Conservation (phyloP, 176 grass and related monocot genomes). For the Juncus effusus region DNA sequence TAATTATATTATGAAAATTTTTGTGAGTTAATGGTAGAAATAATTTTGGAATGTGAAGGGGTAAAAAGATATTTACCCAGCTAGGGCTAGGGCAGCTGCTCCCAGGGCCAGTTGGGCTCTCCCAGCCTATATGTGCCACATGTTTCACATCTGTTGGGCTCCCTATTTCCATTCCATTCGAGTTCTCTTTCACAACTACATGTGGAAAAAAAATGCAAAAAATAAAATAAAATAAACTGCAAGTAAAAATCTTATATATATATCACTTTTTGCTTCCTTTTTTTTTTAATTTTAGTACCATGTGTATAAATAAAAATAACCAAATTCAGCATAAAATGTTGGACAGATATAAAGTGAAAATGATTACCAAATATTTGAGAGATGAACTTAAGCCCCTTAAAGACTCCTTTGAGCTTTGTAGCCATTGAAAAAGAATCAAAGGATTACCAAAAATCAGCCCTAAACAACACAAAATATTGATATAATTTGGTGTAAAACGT, state of each 20-base stretch:
- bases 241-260: too few relatives aligned
- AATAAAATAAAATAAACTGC: background rate
- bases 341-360: background rate
- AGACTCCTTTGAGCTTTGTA: slow-evolving; percentile 67
- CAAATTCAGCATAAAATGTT: background rate
- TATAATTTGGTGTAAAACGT: background rate
- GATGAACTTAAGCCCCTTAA: slow-evolving; percentile 70
- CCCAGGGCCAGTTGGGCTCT: slow-evolving; percentile 14
- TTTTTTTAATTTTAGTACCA: background rate
- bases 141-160: slow-evolving; percentile 67
- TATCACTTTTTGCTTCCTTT: background rate
- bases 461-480: slow-evolving; percentile 1
- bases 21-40: too few relatives aligned
- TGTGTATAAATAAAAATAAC: background rate
- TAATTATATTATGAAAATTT: too few relatives aligned
- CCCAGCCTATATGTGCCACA: slow-evolving; percentile 67
- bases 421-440: slow-evolving; percentile 39
- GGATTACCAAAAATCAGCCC: background rate
- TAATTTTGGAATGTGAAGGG: background rate
- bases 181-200: slow-evolving; percentile 50
- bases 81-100: slow-evolving; percentile 30
- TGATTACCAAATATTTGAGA: slow-evolving; percentile 64
- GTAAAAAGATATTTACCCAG: slow-evolving; percentile 43
- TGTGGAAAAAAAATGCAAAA: background rate
- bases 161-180: slow-evolving; percentile 64